Conservation (phyloP, 148 eudicot species). For the Rheum nobile region DNA sequence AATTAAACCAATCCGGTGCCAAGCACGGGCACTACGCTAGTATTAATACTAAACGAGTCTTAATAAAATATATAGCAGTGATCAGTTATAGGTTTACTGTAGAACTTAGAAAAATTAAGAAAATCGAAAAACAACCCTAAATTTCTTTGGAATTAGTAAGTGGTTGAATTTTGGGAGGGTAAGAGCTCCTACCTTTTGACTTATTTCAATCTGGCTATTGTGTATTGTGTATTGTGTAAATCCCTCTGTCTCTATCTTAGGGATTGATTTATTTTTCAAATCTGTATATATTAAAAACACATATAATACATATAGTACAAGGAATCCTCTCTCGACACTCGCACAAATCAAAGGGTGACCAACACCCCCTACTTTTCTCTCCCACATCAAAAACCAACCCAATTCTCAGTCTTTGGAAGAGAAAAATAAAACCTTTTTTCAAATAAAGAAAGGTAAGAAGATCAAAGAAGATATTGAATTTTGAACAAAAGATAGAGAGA, state of each 20-base stretch:
- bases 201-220: background rate
- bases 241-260: background rate
- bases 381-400: background rate
- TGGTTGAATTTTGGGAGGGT: no score
- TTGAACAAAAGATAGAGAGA: background rate
- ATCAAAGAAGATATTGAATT: no score
- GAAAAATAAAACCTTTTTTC: background rate
- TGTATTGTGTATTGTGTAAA: no score
- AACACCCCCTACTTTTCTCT: no score
- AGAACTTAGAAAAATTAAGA: background rate
- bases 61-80: no score
- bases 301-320: background rate
- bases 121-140: background rate
- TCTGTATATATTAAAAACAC: background rate
- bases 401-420: background rate
- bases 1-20: no score
- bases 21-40: no score
- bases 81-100: no score
- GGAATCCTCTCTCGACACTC: background rate
- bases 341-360: no score
- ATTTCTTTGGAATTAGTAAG: background rate
- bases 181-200: background rate
- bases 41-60: no score
- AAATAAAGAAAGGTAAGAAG: background rate
- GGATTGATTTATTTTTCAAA: background rate